Percentiles rank a stretch among this genome's conserved stretches.
Evolutionary conservation across 225 moss, liverwort and hornwort species (phyloP).

Genomic region (Neckera pumila): DNA sequence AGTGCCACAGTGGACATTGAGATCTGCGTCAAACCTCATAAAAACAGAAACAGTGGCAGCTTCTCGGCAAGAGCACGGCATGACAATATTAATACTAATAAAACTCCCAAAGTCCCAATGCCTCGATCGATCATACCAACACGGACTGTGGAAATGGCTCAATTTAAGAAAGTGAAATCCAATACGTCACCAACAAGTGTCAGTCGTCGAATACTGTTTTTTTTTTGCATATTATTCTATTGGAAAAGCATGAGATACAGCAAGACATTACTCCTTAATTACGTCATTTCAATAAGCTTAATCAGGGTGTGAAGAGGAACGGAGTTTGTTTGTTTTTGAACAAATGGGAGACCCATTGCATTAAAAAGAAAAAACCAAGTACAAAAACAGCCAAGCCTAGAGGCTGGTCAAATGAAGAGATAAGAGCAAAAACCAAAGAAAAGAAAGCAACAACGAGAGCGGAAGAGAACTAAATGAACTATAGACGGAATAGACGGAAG

Average conservation of each 20-base stretch:
- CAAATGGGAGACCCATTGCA: too few species aligned
- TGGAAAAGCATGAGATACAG: neutral
- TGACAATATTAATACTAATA: neutral
- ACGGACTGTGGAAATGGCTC: neutral
- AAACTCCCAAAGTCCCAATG: neutral
- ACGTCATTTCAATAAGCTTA: neutral
- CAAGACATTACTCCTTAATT: neutral
- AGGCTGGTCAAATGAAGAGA: too few species aligned
- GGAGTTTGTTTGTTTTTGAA: too few species aligned
- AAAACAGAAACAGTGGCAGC: neutral
- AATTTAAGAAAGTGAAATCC: neutral
- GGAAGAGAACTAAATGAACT: too few species aligned
- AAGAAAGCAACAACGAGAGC: too few species aligned
- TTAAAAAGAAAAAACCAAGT: too few species aligned
- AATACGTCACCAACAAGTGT: neutral
- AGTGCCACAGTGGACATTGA: neutral
- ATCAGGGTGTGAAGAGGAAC: neutral
- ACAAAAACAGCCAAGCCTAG: too few species aligned
- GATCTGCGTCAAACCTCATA: neutral
- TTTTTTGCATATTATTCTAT: neutral
- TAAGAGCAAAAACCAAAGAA: too few species aligned
- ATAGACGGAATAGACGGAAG: too few species aligned
- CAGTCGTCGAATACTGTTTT: neutral
- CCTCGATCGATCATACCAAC: neutral
- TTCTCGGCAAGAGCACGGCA: neutral